Conservation (phyloP, 2,329 filamentous ascomycete species). For the Ophiocordyceps camponoti-rufipedis region DNA sequence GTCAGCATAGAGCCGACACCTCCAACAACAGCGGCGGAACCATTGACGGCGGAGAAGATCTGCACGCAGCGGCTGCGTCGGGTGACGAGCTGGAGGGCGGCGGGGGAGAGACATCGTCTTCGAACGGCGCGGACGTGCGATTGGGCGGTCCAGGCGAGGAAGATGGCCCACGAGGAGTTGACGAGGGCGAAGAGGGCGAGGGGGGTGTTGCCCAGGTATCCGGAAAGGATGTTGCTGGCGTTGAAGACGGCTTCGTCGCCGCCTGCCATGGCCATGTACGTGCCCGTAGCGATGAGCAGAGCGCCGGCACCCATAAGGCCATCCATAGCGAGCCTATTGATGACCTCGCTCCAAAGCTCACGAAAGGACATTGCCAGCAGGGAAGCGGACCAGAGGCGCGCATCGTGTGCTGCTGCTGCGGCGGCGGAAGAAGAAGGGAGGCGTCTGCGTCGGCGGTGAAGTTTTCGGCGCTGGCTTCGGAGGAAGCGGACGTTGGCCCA, state of each 20-base stretch:
- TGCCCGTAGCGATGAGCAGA: constrained; percentile 29
- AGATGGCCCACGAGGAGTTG: constrained; percentile 28
- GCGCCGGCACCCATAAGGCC: constrained; percentile 28
- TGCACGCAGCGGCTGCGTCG: constrained; percentile 21
- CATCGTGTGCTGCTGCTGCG: neutral
- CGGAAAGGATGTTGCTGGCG: constrained; percentile 33
- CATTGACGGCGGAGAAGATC: constrained; percentile 24
- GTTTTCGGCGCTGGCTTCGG: constrained; percentile 1
- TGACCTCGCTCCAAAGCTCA: constrained; percentile 29
- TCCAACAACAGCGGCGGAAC: constrained; percentile 24
- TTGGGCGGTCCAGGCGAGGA: constrained; percentile 21
- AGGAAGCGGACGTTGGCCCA: constrained; percentile 27
- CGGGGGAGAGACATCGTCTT: constrained; percentile 3
- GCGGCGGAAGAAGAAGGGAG: no score
- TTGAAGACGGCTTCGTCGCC: constrained; percentile 20
- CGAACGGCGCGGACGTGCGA: constrained; percentile 14
- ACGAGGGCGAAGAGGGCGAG: constrained; percentile 28
- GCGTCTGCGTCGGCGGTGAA: no score
- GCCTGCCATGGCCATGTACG: constrained; percentile 34
- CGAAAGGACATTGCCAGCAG: constrained; percentile 25
- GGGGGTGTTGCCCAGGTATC: constrained; percentile 34
- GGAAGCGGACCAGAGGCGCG: constrained; percentile 6
- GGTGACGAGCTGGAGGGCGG: constrained; percentile 12
- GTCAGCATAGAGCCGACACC: constrained; percentile 31
- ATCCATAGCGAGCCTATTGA: constrained; percentile 33